Base-by-base conservation (phyloP, 2,329 filamentous ascomycete species). In the Cladophialophora carrionii region DNA sequence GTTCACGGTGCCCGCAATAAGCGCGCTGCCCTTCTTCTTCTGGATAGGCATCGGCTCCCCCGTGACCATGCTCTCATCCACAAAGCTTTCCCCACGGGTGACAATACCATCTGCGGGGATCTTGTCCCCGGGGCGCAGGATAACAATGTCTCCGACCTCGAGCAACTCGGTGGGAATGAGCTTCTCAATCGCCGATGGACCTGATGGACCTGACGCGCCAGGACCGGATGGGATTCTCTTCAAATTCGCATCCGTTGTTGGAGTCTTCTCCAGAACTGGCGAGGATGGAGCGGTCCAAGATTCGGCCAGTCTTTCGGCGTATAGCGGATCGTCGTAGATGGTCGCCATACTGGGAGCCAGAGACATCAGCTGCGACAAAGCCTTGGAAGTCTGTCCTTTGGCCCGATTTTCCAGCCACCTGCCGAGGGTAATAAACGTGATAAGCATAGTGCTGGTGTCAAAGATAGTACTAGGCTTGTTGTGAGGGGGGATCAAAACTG, bases 61-160 rank as follows among this genome's bases (percentile, higher is more conserved):
- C 5, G 95, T 99, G 56, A 99, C 93, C 94, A 98, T 98, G 75
- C 92, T 96, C 79, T 99, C 95, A 71, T 99, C 92, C 24, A 97
- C 87, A 73, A 96, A 96, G 41, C 92, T 96, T 77, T 97, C 91
- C 34, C 95, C 95, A 60, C 90, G 87, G 62, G 92, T 91, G 59
- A 99, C 85, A 8, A 87, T 84, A 55, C 95, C 95, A 75, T 99
- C 95, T 1, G 94, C 94, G 1, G 95, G 94, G 64, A 99, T 92
- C 80, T 98, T 98, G 80, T 98, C 95, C 61, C 95, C 95, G 6
- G 95, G 95, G 62, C 92, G 90, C 62, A 99, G 85, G 68, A 98
- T 88, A 64, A 98, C 93, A 70, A 99, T 87, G 75, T 99, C 95
- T 52, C 92, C 92, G 10, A 96, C 90, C 76, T 98, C 90, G 63